phyloP scores from a whole-genome alignment of 768 basidiomycete genomes.

The Lactarius vividus region DNA sequence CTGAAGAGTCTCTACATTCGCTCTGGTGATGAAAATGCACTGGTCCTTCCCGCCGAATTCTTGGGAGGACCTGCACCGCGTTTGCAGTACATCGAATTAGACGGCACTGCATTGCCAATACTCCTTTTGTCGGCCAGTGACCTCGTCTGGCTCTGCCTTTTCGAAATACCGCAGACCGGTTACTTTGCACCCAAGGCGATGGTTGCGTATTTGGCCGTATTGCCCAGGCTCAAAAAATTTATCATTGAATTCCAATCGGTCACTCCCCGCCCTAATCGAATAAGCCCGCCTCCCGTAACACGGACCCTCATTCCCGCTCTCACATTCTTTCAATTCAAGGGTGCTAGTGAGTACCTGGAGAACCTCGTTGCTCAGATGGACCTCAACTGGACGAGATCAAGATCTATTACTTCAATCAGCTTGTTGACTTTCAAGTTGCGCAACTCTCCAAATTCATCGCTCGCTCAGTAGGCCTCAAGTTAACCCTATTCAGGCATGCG shows the following conservation, averaged over 20 bases:
- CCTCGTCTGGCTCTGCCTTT: neutral
- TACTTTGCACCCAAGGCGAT: neutral
- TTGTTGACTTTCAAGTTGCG: neutral
- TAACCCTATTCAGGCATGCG: neutral
- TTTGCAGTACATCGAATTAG: neutral
- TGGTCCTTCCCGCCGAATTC: neutral
- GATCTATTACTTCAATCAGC: neutral
- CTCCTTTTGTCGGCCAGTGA: neutral
- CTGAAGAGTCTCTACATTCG: neutral
- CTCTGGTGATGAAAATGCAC: accelerated
- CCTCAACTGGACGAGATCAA: neutral
- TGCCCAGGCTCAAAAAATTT: neutral
- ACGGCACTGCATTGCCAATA: neutral
- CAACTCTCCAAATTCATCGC: neutral
- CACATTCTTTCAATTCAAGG: neutral
- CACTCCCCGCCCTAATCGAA: neutral
- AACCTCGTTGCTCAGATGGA: neutral
- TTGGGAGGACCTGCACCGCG: neutral
- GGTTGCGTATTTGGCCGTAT: neutral
- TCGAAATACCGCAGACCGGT: neutral
- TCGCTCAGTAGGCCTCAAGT: neutral
- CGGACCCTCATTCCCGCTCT: neutral
- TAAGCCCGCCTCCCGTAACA: neutral
- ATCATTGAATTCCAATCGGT: neutral
- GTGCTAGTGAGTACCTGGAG: neutral